A percentile compares a stretch with the other conserved stretches of the same genome.
Conservation (phyloP, 1,284 basidiomycete species). For the Schizophyllum amplum region DNA sequence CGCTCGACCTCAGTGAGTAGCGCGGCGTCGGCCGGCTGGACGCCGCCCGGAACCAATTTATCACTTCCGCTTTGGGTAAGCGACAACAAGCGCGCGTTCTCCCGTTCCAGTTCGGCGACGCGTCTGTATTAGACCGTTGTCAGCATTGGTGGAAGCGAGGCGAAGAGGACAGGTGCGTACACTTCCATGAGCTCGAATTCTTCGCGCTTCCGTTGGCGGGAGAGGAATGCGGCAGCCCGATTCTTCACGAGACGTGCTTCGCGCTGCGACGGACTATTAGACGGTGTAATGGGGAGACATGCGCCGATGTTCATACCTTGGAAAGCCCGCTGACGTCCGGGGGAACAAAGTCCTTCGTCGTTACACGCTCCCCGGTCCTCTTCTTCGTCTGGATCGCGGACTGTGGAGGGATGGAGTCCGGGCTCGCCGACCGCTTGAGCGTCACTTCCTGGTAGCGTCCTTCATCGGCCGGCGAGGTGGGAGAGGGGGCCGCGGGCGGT, state of each 20-base stretch:
- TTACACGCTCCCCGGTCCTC: constrained; percentile 48
- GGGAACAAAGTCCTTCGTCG: constrained; percentile 76
- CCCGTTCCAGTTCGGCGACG: constrained; percentile 69
- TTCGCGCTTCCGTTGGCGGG: constrained; percentile 84
- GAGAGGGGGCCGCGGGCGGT: constrained; percentile 31
- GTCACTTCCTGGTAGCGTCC: not conserved
- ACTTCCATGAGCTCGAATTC: constrained; percentile 87
- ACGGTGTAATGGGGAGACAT: not conserved
- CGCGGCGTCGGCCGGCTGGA: constrained; percentile 21
- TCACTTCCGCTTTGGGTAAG: constrained; percentile 34
- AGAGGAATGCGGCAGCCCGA: constrained; percentile 84
- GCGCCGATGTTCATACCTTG: constrained; percentile 31
- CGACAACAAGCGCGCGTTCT: constrained; percentile 61
- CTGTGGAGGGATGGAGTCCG: constrained; percentile 8
- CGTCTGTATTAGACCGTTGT: constrained; percentile 35
- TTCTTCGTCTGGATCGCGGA: not conserved
- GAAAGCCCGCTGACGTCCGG: constrained; percentile 82
- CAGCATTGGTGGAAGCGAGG: constrained; percentile 10
- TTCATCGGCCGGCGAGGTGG: constrained; percentile 13
- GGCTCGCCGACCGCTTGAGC: constrained; percentile 37
- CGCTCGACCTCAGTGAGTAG: constrained; percentile 55
- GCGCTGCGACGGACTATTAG: constrained; percentile 26
- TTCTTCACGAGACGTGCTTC: constrained; percentile 90
- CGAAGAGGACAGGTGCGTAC: constrained; percentile 35
- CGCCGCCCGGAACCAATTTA: constrained; percentile 13